These are phyloP conservation scores for Phylloporus arenicola DNA, from an alignment of 768 basidiomycete genomes.

Conservation along the genomic window DNA sequence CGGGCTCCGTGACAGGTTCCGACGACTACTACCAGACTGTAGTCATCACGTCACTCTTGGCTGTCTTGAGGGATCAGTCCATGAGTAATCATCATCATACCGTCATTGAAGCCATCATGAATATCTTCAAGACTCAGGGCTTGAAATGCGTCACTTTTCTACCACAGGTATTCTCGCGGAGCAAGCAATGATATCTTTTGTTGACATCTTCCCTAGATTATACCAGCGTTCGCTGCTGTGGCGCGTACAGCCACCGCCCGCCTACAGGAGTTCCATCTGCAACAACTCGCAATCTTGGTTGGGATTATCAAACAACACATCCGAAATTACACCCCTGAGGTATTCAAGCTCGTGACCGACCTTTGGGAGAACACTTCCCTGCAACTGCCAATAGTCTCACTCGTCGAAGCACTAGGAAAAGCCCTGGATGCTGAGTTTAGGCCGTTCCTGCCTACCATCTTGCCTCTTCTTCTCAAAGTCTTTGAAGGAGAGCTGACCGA, in stretches of 20 bases:
- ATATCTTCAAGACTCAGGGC: conserved; percentile 97
- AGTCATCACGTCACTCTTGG: conserved; percentile 82
- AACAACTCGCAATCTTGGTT: conserved; percentile 92
- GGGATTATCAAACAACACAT: conserved; percentile 97
- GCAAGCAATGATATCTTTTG: conserved; percentile 1
- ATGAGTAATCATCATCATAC: conserved; percentile 83
- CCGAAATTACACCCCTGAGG: conserved; percentile 81
- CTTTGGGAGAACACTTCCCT: conserved; percentile 83
- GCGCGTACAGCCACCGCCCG: conserved; percentile 77
- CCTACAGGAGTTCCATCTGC: conserved; percentile 87
- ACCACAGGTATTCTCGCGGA: conserved; percentile 59
- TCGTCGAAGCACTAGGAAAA: conserved; percentile 89
- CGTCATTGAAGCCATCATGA: conserved; percentile 97
- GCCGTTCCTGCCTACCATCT: conserved; percentile 84
- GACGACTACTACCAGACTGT: conserved; percentile 98
- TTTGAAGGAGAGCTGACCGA: conserved; percentile 87
- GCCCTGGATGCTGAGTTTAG: conserved; percentile 97
- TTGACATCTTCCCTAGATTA: conserved; percentile 50
- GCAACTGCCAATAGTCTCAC: conserved; percentile 86
- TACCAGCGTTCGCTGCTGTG: conserved; percentile 90
- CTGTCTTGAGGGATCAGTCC: conserved; percentile 84
- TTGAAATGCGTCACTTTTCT: conserved; percentile 93
- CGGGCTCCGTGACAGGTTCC: conserved; percentile 55
- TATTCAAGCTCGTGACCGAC: conserved; percentile 82
- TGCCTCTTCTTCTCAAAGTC: conserved; percentile 85